Evolutionary conservation across 768 basidiomycete genomes (phyloP).

Genomic region (Glaciozyma antarctica): DNA sequence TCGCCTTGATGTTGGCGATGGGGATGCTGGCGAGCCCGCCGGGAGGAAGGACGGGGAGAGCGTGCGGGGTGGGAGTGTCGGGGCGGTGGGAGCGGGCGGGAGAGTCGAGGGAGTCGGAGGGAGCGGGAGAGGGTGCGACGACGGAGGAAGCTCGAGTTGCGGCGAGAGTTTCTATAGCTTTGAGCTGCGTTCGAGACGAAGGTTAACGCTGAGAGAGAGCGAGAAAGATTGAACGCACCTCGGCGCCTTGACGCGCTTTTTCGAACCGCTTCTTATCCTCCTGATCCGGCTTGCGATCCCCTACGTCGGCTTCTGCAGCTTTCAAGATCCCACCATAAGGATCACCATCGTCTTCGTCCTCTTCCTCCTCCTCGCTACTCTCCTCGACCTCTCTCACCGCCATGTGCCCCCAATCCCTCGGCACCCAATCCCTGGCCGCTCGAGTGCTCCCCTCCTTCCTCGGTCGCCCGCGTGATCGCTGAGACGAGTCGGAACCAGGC

Average conservation of each 20-base stretch:
- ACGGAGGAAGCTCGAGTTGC: neutral
- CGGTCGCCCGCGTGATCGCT: neutral
- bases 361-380: neutral
- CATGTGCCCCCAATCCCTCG: neutral
- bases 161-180: neutral
- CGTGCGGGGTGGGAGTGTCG: neutral
- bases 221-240: slow-evolving; percentile 39
- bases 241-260: slow-evolving; percentile 57
- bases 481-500: neutral
- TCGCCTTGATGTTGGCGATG: slow-evolving; percentile 29
- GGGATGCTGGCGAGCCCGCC: slow-evolving; percentile 7
- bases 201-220: neutral
- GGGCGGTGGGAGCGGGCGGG: slow-evolving; percentile 29
- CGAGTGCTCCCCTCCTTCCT: neutral
- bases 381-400: neutral
- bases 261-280: slow-evolving; percentile 65
- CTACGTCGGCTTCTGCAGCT: slow-evolving; percentile 59
- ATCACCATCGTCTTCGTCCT: slow-evolving; percentile 41
- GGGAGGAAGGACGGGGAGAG: slow-evolving; percentile 18
- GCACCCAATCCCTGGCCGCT: neutral
- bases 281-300: slow-evolving; percentile 54
- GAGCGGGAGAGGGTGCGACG: neutral
- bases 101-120: neutral
- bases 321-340: slow-evolving; percentile 77
- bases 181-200: neutral